Evolutionary conservation across 2,329 filamentous ascomycete species (phyloP).

Genomic region (Botryosphaeria agaves): DNA sequence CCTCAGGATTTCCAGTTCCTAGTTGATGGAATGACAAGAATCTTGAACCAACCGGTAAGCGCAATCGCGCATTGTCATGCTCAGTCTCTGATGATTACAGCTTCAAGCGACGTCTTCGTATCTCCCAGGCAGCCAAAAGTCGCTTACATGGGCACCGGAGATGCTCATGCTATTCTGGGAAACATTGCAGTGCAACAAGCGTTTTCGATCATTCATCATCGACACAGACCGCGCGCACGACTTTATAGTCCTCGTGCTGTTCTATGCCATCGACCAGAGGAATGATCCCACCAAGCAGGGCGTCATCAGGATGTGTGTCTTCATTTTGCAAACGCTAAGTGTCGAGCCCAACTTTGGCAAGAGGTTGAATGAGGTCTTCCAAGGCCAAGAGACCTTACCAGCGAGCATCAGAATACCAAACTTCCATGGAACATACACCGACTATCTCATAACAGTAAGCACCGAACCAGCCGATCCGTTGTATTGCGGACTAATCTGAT

Average conservation of each 20-base stretch:
- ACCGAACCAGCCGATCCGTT: conserved; percentile 3
- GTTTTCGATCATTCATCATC: conserved; percentile 91
- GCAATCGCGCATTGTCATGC: conserved; percentile 4
- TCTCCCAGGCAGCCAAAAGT: conserved; percentile 65
- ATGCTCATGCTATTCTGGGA: conserved; percentile 98
- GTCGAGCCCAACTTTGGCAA: conserved; percentile 82
- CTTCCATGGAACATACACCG: conserved; percentile 81
- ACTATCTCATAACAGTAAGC: conserved; percentile 77
- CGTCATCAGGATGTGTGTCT: conserved; percentile 92
- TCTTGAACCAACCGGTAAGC: conserved; percentile 68
- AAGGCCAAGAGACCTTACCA: conserved; percentile 76
- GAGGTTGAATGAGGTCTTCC: conserved; percentile 77
- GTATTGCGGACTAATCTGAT: not conserved
- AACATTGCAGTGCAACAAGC: conserved; percentile 89
- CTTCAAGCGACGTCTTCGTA: conserved; percentile 80
- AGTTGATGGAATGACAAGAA: conserved; percentile 81
- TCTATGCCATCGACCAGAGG: conserved; percentile 83
- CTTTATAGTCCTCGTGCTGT: conserved; percentile 77
- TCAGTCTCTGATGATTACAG: conserved; percentile 18
- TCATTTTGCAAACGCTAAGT: conserved; percentile 85
- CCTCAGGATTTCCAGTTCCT: conserved; percentile 97
- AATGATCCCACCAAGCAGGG: conserved; percentile 77
- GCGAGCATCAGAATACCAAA: conserved; percentile 61
- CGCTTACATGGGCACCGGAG: conserved; percentile 77
- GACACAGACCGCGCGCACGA: conserved; percentile 89